These are phyloP conservation scores for Yarrowia alimentaria DNA, from an alignment of 805 yeast species.

Conservation along the genomic window DNA sequence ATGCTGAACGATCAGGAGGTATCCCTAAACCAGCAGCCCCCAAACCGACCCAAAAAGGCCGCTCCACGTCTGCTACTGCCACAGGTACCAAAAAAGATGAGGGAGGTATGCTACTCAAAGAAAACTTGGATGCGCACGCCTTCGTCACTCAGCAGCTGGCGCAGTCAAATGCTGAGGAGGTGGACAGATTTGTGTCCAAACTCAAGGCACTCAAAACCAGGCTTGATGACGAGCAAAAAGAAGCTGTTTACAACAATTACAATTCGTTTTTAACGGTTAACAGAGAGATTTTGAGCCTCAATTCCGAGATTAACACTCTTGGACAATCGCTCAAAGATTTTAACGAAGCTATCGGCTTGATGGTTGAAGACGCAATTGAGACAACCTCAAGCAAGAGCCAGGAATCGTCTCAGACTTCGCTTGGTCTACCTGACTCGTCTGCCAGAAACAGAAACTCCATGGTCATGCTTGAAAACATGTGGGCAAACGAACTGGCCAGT, in stretches of 20 bases:
- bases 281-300: constrained; percentile 60
- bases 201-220: constrained; percentile 49
- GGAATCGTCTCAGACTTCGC: constrained; percentile 1
- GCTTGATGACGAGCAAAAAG: constrained; percentile 45
- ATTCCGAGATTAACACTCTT: constrained; percentile 59
- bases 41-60: not conserved
- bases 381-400: constrained; percentile 39
- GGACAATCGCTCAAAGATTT: constrained; percentile 61
- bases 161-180: constrained; percentile 67
- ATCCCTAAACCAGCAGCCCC: not conserved
- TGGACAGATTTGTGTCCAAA: constrained; percentile 64
- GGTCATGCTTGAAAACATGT: constrained; percentile 69
- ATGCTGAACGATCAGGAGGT: constrained; percentile 42
- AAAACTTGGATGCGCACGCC: constrained; percentile 47
- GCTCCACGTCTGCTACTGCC: too few species aligned
- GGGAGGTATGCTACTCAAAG: constrained; percentile 27
- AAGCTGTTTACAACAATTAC: constrained; percentile 37
- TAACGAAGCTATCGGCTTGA: constrained; percentile 56
- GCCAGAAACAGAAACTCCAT: constrained; percentile 65
- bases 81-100: too few species aligned
- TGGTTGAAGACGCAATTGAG: constrained; percentile 60
- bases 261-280: constrained; percentile 39
- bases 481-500: constrained; percentile 70
- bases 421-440: constrained; percentile 20
- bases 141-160: constrained; percentile 53